These are phyloP conservation scores for Umbelopsis sp. DNA, from an alignment of 192 early-diverging fungal species.

Conservation along the genomic window DNA sequence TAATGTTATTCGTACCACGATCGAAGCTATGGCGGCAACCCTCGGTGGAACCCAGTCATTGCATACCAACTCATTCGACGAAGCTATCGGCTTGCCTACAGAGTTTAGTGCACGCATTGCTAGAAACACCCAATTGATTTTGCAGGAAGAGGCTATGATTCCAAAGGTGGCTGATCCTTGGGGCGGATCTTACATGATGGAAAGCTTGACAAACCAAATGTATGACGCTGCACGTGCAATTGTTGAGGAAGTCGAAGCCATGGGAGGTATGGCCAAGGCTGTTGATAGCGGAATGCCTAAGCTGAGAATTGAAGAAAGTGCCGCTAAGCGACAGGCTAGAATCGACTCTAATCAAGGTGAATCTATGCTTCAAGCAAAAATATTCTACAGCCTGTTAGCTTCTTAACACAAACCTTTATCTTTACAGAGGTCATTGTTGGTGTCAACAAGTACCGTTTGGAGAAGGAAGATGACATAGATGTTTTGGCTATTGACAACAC, in stretches of 20 bases:
- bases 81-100: conserved; percentile 87
- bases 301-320: conserved; percentile 84
- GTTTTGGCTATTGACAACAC: conserved; percentile 84
- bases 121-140: conserved; percentile 87
- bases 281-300: conserved; percentile 89
- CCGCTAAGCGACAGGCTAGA: conserved; percentile 84
- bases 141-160: conserved; percentile 87
- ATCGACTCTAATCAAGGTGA: conserved; percentile 85
- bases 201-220: conserved; percentile 81
- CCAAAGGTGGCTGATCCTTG: conserved; percentile 91
- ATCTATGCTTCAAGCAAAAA: background rate
- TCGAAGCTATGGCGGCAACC: conserved; percentile 92
- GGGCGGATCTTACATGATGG: conserved; percentile 95
- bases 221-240: conserved; percentile 68
- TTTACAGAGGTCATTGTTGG: conserved; percentile 83
- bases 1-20: conserved; percentile 85
- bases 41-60: conserved; percentile 91
- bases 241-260: conserved; percentile 77
- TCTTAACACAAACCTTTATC: background rate
- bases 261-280: conserved; percentile 93
- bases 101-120: conserved; percentile 86
- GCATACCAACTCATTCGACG: conserved; percentile 91
- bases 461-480: conserved; percentile 65
- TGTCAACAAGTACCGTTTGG: conserved; percentile 85
- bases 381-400: background rate